phyloP scores from a whole-genome alignment of 2,329 filamentous ascomycete genomes.

The Cordyceps pruinosa region DNA sequence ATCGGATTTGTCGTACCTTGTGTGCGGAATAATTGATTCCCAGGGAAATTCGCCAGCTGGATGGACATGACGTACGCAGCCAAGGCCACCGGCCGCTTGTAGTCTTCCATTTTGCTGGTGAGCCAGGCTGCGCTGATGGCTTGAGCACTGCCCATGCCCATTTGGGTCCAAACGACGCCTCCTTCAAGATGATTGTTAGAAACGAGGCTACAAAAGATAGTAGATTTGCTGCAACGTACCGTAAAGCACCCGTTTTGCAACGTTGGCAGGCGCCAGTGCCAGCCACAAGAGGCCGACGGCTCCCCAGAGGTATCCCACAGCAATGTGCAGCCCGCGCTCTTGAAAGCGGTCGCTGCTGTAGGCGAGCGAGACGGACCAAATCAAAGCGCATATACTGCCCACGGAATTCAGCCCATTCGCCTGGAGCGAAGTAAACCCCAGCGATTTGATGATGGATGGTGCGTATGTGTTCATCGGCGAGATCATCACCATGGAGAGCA shows the following conservation, averaged over 20 bases:
- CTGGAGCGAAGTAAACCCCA: slow-evolving; percentile 21
- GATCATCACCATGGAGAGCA: slow-evolving; percentile 27
- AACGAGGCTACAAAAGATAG: not conserved
- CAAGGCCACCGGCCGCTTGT: slow-evolving; percentile 23
- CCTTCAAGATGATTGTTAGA: slow-evolving; percentile 14
- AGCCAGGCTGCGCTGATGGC: slow-evolving; percentile 27
- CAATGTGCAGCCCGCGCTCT: slow-evolving; percentile 24
- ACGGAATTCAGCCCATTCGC: slow-evolving; percentile 25
- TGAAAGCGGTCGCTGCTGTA: slow-evolving; percentile 23
- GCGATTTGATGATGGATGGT: slow-evolving; percentile 24
- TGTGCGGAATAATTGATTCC: slow-evolving; percentile 23
- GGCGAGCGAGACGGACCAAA: slow-evolving; percentile 21
- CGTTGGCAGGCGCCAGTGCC: slow-evolving; percentile 19
- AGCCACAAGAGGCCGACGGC: slow-evolving; percentile 23
- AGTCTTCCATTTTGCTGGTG: slow-evolving; percentile 23
- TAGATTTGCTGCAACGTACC: slow-evolving; percentile 12
- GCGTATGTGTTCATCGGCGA: slow-evolving; percentile 25
- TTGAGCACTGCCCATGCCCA: slow-evolving; percentile 26
- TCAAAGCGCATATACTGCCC: slow-evolving; percentile 21
- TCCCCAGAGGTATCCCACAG: slow-evolving; percentile 21
- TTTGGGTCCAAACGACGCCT: slow-evolving; percentile 25
- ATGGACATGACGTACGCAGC: slow-evolving; percentile 27
- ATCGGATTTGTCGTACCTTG: slow-evolving; percentile 18
- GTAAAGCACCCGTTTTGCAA: slow-evolving; percentile 22
- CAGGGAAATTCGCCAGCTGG: slow-evolving; percentile 25